Conservation (phyloP, 139 green algal genomes). For the Penium margaritaceum region DNA sequence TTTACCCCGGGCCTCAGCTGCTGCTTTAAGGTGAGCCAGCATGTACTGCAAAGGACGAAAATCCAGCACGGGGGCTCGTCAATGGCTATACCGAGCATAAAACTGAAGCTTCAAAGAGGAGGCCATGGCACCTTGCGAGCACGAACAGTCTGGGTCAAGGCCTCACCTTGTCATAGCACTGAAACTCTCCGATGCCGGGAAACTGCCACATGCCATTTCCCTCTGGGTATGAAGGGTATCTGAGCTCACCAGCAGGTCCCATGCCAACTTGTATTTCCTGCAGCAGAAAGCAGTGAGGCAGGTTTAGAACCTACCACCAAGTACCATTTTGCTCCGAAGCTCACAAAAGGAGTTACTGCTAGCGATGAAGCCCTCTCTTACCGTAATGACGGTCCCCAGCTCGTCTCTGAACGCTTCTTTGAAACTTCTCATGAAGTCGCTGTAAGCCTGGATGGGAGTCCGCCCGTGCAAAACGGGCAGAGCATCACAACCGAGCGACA, state of each 20-base stretch:
- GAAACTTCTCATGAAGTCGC: constrained; percentile 87
- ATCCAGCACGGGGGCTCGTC: not conserved
- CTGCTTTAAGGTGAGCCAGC: constrained; percentile 64
- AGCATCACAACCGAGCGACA: constrained; percentile 84
- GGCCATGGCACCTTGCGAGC: too few relatives aligned
- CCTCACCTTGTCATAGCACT: constrained; percentile 80
- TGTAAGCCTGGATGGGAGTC: constrained; percentile 83
- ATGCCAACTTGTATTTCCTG: constrained; percentile 82
- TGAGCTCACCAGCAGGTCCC: constrained; percentile 89
- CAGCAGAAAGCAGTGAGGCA: too few relatives aligned
- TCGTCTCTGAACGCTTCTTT: constrained; percentile 49
- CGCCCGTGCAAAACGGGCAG: constrained; percentile 71
- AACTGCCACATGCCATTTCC: constrained; percentile 73
- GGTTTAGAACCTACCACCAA: too few relatives aligned
- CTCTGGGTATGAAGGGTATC: constrained; percentile 91
- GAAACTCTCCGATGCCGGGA: constrained; percentile 93
- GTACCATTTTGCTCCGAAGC: too few relatives aligned
- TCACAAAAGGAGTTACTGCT: too few relatives aligned
- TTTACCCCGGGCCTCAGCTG: constrained; percentile 62
- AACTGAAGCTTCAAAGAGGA: too few relatives aligned
- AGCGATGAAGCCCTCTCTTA: too few relatives aligned
- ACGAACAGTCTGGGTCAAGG: too few relatives aligned
- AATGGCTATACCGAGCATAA: too few relatives aligned
- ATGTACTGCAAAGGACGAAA: constrained; percentile 65
- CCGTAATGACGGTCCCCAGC: constrained; percentile 41